Percentiles rank a stretch among this genome's conserved stretches.
Conservation (phyloP, 1,284 basidiomycete species). For the Amylostereum areolatum region DNA sequence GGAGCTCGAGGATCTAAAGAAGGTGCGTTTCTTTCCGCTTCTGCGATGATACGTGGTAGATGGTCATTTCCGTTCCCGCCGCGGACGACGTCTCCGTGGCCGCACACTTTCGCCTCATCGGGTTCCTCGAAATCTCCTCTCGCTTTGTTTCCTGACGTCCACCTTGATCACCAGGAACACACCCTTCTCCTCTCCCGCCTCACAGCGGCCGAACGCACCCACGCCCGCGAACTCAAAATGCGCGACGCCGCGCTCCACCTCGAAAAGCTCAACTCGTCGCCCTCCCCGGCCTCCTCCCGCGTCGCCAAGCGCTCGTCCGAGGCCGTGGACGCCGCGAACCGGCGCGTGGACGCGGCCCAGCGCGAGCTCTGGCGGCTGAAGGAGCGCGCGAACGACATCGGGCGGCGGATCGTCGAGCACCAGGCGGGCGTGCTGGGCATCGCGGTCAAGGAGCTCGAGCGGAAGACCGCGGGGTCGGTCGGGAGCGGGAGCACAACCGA, state of each 20-base stretch:
- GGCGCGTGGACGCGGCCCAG: slow-evolving; percentile 62
- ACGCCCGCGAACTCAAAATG: slow-evolving; percentile 72
- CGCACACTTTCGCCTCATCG: too few species aligned
- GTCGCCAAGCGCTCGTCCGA: slow-evolving; percentile 64
- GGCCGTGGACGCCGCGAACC: slow-evolving; percentile 62
- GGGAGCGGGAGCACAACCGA: too few species aligned
- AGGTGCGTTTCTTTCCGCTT: slow-evolving; percentile 48
- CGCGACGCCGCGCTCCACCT: slow-evolving; percentile 73
- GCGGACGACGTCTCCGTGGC: too few species aligned
- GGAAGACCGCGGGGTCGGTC: slow-evolving; percentile 34
- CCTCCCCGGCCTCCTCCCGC: slow-evolving; percentile 16
- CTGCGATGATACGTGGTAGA: too few species aligned
- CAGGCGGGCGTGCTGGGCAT: slow-evolving; percentile 71
- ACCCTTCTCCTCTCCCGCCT: slow-evolving; percentile 58
- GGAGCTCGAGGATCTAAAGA: slow-evolving; percentile 88
- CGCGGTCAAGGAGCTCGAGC: slow-evolving; percentile 64
- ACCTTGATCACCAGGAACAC: slow-evolving; percentile 49
- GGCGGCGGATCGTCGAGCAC: slow-evolving; percentile 64
- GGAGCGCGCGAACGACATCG: slow-evolving; percentile 54
- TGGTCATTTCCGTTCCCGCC: too few species aligned
- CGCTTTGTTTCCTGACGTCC: background rate
- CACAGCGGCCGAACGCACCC: slow-evolving; percentile 59
- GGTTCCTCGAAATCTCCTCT: background rate
- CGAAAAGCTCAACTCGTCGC: slow-evolving; percentile 56
- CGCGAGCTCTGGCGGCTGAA: slow-evolving; percentile 62